These are phyloP conservation scores for Davidsoniella eucalypti DNA, from an alignment of 2,329 filamentous ascomycete genomes.

Conservation along the genomic window DNA sequence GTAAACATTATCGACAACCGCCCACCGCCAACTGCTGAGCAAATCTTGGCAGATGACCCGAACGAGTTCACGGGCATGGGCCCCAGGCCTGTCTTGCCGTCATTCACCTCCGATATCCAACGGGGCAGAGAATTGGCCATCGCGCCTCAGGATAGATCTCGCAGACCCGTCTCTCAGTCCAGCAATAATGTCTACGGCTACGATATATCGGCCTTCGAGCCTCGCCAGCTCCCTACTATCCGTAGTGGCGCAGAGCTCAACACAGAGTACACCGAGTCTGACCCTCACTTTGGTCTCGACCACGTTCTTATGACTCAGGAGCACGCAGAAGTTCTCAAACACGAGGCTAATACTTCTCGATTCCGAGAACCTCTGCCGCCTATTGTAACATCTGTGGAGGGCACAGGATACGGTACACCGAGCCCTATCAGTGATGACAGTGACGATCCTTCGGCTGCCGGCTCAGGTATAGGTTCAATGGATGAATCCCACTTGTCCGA, in stretches of 20 bases:
- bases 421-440: constrained; percentile 18
- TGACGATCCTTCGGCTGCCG: constrained; percentile 17
- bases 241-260: constrained; percentile 13
- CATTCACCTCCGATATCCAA: background rate
- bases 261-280: constrained; percentile 19
- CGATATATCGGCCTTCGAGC: constrained; percentile 17
- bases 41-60: background rate
- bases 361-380: constrained; percentile 51
- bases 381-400: constrained; percentile 53
- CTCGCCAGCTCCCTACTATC: constrained; percentile 12
- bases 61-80: constrained; percentile 8
- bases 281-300: constrained; percentile 4
- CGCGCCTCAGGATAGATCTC: background rate
- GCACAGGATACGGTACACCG: constrained; percentile 32
- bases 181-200: constrained; percentile 11
- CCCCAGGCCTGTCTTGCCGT: background rate
- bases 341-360: constrained; percentile 38
- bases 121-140: too few relatives aligned
- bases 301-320: constrained; percentile 2
- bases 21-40: background rate
- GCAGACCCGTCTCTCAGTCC: background rate
- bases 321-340: constrained; percentile 15
- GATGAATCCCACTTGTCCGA: constrained; percentile 2
- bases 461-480: constrained; percentile 5
- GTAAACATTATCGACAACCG: background rate